Base-by-base conservation (phyloP, 495 filamentous ascomycete genomes). In the Hypoxylon fuscum region DNA sequence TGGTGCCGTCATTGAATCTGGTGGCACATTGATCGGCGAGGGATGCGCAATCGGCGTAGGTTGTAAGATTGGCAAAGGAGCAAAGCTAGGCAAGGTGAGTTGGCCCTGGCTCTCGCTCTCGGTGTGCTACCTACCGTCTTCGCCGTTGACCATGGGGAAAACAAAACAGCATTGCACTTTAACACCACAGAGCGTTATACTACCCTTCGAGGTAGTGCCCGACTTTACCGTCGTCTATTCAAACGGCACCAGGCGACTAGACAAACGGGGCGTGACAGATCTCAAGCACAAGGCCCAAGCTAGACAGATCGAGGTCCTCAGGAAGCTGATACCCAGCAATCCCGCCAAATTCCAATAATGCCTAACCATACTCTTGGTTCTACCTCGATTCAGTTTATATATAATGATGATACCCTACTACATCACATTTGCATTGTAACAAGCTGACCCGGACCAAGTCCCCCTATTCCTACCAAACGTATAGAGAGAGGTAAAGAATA, bases 141-240 rank as follows among this genome's bases (percentile, higher is more conserved):
- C n/a, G n/a, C n/a, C n/a, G 20, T 37, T 55, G 40, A 48, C 47
- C 75, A 74, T 74, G 72, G 41, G 77, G 74, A 64, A 91, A n/a
- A n/a, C n/a, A n/a, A n/a, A n/a, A n/a, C n/a, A n/a, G 85, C 70
- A 85, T 79, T 79, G 81, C 71, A 77, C 81, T 56, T 50, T 80
- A 55, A 72, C 83, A 54, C 74, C 83, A 1, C 68, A 78, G 42
- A 79, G 72, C 41, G 71, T 74, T n/a, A 76, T 92, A 18, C 71
- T 68, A 0, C 75, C 81, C 0, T 79, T 79, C 9, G 85, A 87
- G 47, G 68, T 77, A 14, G 32, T 92, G 2, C 81, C 83, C 0
- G 89, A 91, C 58, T 84, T 79, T 56, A 90, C 86, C 0, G 87
- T 91, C 5, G 68, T 91, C 7, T 90, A 84, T 67, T 86, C 87